Base-by-base conservation (phyloP, 225 moss, liverwort and hornwort species). In the Pseudisothecium myosuroides region DNA sequence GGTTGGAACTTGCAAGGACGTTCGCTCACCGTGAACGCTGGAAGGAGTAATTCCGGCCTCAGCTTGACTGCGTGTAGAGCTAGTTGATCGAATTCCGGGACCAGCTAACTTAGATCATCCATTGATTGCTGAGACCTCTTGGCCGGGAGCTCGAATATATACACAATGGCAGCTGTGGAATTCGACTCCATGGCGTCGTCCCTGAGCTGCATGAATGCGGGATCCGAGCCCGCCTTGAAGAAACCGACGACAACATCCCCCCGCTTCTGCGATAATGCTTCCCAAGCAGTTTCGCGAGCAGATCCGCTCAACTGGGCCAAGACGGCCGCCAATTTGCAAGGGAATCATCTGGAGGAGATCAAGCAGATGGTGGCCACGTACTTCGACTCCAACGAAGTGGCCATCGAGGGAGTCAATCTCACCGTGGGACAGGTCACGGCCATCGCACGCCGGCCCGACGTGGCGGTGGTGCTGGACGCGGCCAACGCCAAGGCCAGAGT, bases 401-500 rank as follows among this genome's bases (percentile, higher is more conserved):
- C 79, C 8, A 87, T 87, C 17, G 79, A 87, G 79, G 87, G 87
- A 32, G 87, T 87, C 16, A 79, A 87, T 29, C 78, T 87, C 15
- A 87, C 54, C 7, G 87, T 87, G 23, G 87, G 78, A 5, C 87
- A 87, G 15, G 87, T 87, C 54, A 55, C 78, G 2, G 87, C 87
- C 78, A 34, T 87, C 11, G 87, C 87, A 9, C 79, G 87, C 41
- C 28, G 92, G 5, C 74, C 88, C 2, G 87, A 32, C 6, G 92
- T 92, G 19, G 28, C 14, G 2, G 89, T 90, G 29, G 86, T 84
- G 36, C 81, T 92, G 4, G 92, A 90, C 75, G 81, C 92, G 2
- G 90, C 86, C 22, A 90, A 84, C 19, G 92, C 92, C 5, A 92
- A 92, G 54, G 73, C 80, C 2, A 22, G 92, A 15, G 90, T 92